phyloP scores from a whole-genome alignment of 2,329 filamentous ascomycete species.

The Neofusicoccum ribis region DNA sequence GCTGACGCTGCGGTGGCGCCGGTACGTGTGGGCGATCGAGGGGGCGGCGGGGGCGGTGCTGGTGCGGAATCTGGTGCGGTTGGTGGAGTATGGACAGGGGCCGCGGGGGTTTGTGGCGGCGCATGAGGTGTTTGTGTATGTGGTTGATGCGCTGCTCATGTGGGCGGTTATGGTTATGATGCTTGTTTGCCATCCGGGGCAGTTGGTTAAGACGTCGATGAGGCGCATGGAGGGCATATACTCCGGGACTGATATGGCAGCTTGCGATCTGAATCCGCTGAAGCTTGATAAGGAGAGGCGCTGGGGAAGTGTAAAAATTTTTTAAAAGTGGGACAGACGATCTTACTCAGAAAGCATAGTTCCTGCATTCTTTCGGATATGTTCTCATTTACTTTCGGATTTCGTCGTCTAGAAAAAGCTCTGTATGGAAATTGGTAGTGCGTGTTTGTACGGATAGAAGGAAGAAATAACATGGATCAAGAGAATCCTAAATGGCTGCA shows the following conservation, averaged over 20 bases:
- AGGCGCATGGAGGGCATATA: neutral
- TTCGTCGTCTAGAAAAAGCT: no score
- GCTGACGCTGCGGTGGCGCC: conserved; percentile 22
- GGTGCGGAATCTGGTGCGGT: conserved; percentile 49
- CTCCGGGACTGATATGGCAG: neutral
- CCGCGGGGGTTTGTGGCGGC: conserved; percentile 44
- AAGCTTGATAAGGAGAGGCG: no score
- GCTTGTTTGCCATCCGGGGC: conserved; percentile 38
- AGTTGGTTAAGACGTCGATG: conserved; percentile 14
- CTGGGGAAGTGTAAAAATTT: no score
- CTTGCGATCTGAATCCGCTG: no score
- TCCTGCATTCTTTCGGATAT: no score
- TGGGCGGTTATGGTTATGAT: conserved; percentile 44
- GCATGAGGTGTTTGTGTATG: conserved; percentile 49
- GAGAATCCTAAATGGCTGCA: no score
- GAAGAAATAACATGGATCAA: no score
- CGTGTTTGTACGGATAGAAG: no score
- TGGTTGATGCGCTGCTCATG: conserved; percentile 51
- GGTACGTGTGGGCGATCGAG: conserved; percentile 47
- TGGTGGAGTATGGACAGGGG: conserved; percentile 51
- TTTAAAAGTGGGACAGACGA: no score
- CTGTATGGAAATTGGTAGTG: no score
- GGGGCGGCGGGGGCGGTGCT: conserved; percentile 47
- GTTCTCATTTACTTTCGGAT: no score
- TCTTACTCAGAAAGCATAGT: no score